Percentiles rank a stretch among this genome's conserved stretches.
phyloP scores from a whole-genome alignment of 768 basidiomycete species.

The Naganishia friedmannii region DNA sequence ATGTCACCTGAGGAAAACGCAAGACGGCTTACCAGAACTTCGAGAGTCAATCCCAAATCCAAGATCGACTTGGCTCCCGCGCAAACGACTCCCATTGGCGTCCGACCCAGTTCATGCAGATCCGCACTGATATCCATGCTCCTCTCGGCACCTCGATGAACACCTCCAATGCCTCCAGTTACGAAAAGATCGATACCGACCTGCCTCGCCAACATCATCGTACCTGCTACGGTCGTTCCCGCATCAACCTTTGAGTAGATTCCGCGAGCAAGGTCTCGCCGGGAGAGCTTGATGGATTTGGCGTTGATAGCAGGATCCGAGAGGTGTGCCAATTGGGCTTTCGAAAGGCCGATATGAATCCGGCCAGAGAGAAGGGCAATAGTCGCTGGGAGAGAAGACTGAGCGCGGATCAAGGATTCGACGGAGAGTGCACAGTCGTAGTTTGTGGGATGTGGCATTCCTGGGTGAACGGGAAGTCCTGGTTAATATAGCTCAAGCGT shows the following conservation, averaged over 20 bases:
- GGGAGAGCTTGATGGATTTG: conserved; percentile 46
- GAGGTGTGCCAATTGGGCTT: conserved; percentile 65
- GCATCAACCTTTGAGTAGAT: conserved; percentile 58
- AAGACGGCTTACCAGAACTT: conserved; percentile 51
- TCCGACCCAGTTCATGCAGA: conserved; percentile 79
- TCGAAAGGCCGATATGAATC: conserved; percentile 77
- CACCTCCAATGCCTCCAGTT: conserved; percentile 89
- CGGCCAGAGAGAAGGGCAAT: conserved; percentile 79
- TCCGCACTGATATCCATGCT: conserved; percentile 94
- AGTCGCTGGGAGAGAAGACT: conserved; percentile 70
- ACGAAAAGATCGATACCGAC: conserved; percentile 76
- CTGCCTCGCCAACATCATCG: conserved; percentile 57
- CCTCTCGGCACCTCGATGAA: conserved; percentile 71
- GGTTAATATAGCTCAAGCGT: background rate
- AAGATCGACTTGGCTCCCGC: conserved; percentile 92
- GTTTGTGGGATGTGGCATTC: conserved; percentile 78
- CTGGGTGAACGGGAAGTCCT: conserved; percentile 11
- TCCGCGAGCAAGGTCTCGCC: conserved; percentile 41
- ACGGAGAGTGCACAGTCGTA: conserved; percentile 67
- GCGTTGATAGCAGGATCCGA: conserved; percentile 57
- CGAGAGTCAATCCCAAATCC: conserved; percentile 70
- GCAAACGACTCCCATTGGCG: conserved; percentile 86
- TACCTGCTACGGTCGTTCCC: conserved; percentile 61
- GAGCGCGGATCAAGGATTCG: conserved; percentile 65
- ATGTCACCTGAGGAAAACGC: background rate